These are phyloP conservation scores for Cutaneotrichosporon arboriforme DNA, from an alignment of 1,284 basidiomycete species.

Conservation along the genomic window DNA sequence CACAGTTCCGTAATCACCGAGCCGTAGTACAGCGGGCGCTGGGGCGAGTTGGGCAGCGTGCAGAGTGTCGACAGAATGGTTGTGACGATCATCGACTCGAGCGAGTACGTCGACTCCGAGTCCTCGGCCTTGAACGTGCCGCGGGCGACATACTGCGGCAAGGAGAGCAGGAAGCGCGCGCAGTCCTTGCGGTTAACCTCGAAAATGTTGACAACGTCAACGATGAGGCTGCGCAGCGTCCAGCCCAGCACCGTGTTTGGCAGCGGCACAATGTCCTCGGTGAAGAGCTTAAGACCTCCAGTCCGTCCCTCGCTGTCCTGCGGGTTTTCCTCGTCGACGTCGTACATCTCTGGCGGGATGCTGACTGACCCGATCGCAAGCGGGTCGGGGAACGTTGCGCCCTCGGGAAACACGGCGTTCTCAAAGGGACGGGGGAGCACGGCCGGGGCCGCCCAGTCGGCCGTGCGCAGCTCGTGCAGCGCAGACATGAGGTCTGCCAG, in stretches of 20 bases:
- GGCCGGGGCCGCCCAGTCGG: conserved; percentile 24
- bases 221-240: conserved; percentile 66
- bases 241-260: conserved; percentile 70
- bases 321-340: conserved; percentile 53
- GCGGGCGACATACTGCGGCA: conserved; percentile 74
- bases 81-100: conserved; percentile 43
- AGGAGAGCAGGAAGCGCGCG: conserved; percentile 76
- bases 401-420: conserved; percentile 45
- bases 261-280: conserved; percentile 73
- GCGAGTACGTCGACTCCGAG: conserved; percentile 38
- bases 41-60: conserved; percentile 67
- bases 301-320: conserved; percentile 50
- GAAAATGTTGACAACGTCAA: conserved; percentile 85
- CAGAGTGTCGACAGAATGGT: conserved; percentile 71
- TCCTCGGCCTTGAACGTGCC: conserved; percentile 65
- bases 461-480: conserved; percentile 32
- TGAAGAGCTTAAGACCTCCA: conserved; percentile 65
- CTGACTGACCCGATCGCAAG: conserved; percentile 71
- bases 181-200: conserved; percentile 96
- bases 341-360: conserved; percentile 72
- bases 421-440: conserved; percentile 63
- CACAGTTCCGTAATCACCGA: conserved; percentile 88
- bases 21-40: conserved; percentile 80
- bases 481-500: conserved; percentile 35
- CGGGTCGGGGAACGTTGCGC: conserved; percentile 49